A percentile compares a stretch with the other conserved stretches of the same genome.
These are phyloP conservation scores for Zygoascus sp. DNA, from an alignment of 1,139 yeast genomes.

Conservation along the genomic window DNA sequence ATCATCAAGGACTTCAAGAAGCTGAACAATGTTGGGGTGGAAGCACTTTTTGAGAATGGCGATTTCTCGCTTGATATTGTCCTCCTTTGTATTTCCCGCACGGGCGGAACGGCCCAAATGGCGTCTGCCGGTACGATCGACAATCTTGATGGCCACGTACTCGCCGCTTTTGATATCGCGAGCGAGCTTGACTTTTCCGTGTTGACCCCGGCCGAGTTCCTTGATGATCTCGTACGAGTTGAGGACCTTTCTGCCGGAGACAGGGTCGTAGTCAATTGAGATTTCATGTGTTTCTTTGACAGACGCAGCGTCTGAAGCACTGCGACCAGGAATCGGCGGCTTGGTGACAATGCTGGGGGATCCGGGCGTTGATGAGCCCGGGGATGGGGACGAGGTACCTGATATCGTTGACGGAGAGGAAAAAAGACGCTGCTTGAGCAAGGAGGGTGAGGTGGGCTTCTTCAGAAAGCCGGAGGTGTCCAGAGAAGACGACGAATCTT, in stretches of 20 bases:
- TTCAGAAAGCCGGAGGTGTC: not conserved
- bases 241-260: conserved; percentile 73
- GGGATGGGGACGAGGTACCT: not conserved
- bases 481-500: conserved; percentile 13
- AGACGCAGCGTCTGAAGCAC: conserved; percentile 7
- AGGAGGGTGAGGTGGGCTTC: not conserved
- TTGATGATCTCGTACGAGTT: conserved; percentile 85
- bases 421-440: conserved; percentile 2
- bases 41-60: conserved; percentile 94
- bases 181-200: conserved; percentile 94
- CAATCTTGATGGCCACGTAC: conserved; percentile 88
- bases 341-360: not conserved
- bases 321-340: not conserved
- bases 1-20: conserved; percentile 90
- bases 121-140: conserved; percentile 69
- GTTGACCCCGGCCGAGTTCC: conserved; percentile 94
- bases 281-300: conserved; percentile 86
- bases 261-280: conserved; percentile 82
- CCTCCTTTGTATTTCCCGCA: conserved; percentile 51
- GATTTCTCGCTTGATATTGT: conserved; percentile 81
- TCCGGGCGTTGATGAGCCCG: not conserved
- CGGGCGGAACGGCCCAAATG: conserved; percentile 44
- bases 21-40: conserved; percentile 84
- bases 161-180: conserved; percentile 64
- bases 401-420: not conserved